Conservation (phyloP, 805 yeast species). For the Lipomyces anomalus region DNA sequence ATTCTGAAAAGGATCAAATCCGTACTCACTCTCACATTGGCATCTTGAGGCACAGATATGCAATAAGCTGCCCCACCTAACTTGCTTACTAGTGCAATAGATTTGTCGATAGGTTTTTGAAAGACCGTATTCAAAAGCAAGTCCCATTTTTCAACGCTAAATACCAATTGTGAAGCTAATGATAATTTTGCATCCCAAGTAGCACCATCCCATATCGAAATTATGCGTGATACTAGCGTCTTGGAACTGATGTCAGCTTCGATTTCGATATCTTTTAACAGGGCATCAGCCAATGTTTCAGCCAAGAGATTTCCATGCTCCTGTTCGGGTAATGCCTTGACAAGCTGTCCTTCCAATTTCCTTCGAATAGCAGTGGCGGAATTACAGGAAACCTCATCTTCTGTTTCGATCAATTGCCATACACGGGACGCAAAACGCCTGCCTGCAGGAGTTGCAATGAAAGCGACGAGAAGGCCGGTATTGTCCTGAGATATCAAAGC, state of each 20-base stretch:
- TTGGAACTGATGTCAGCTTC: constrained; percentile 12
- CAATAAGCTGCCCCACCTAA: constrained; percentile 20
- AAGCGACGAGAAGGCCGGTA: constrained; percentile 27
- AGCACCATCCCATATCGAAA: constrained; percentile 14
- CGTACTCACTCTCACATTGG: background rate
- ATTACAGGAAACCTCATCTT: constrained; percentile 1
- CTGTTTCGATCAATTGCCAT: constrained; percentile 19
- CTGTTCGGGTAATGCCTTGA: background rate
- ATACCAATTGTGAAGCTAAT: constrained; percentile 9
- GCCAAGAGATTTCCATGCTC: constrained; percentile 4
- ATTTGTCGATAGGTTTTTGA: constrained; percentile 1
- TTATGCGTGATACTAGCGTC: constrained; percentile 13
- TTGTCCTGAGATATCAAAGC: constrained; percentile 7
- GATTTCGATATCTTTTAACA: constrained; percentile 15
- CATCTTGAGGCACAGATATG: constrained; percentile 1
- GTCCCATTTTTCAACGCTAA: constrained; percentile 2
- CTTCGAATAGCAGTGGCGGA: constrained; percentile 13
- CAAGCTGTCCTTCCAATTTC: constrained; percentile 17
- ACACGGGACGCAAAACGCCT: constrained; percentile 36
- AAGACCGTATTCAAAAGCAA: constrained; percentile 5
- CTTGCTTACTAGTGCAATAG: constrained; percentile 11
- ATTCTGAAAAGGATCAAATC: constrained; percentile 10
- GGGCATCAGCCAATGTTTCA: constrained; percentile 14
- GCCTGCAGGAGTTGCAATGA: constrained; percentile 33
- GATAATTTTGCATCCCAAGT: constrained; percentile 4